A percentile compares a stretch with the other conserved stretches of the same genome.
These are phyloP conservation scores for Brassica incana DNA, from an alignment of 345 rosid species.

Conservation along the genomic window DNA sequence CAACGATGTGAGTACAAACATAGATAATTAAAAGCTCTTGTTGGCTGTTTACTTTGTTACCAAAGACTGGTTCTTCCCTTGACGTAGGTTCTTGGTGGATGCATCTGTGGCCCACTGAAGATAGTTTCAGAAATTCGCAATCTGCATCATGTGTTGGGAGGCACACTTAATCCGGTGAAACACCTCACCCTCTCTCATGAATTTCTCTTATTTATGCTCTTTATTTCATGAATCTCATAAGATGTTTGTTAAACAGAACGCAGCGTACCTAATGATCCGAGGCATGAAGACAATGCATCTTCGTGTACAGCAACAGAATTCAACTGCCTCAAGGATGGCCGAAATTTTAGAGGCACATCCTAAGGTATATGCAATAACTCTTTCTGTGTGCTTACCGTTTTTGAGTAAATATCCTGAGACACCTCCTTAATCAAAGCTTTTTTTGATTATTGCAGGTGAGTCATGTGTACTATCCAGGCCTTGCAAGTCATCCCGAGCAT, in stretches of 20 bases:
- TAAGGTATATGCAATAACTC: conserved; percentile 54
- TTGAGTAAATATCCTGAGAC: not conserved
- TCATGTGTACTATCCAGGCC: conserved; percentile 87
- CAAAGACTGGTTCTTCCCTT: not conserved
- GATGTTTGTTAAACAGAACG: conserved; percentile 54
- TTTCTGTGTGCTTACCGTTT: not conserved
- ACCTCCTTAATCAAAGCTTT: not conserved
- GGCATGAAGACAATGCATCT: conserved; percentile 99
- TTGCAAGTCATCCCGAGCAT: conserved; percentile 94
- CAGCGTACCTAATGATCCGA: conserved; percentile 88
- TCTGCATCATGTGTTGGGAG: conserved; percentile 93
- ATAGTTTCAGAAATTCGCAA: conserved; percentile 73
- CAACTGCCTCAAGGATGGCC: conserved; percentile 95
- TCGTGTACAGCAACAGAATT: conserved; percentile 97
- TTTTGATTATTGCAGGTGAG: conserved; percentile 56
- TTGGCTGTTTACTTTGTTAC: not conserved
- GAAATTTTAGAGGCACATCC: conserved; percentile 99
- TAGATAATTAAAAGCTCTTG: not conserved
- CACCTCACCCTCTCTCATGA: conserved; percentile 3
- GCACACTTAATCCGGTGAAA: conserved; percentile 84
- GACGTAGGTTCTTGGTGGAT: conserved; percentile 89
- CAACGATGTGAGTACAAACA: conserved; percentile 68
- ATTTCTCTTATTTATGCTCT: not conserved
- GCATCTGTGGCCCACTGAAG: conserved; percentile 79
- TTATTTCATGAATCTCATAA: conserved; percentile 13